phyloP scores from a whole-genome alignment of 2,329 filamentous ascomycete species.

The Clathrospora elynae region DNA sequence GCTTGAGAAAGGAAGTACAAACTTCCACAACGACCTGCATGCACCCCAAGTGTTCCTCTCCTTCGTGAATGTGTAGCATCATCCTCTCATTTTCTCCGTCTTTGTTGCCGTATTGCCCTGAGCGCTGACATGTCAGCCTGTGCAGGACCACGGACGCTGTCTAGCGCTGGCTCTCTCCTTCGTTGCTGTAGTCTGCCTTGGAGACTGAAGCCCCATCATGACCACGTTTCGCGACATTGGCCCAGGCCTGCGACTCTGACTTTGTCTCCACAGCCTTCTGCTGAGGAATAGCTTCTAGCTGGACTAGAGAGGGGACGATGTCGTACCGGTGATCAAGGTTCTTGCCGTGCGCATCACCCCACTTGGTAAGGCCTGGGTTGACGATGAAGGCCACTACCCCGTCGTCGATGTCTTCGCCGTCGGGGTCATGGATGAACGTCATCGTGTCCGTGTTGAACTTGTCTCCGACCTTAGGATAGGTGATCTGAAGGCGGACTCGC shows the following conservation, averaged over 20 bases:
- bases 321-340: slow-evolving; percentile 23
- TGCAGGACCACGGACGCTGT: not conserved
- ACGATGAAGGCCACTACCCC: slow-evolving; percentile 22
- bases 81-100: not conserved
- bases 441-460: slow-evolving; percentile 1
- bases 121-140: not conserved
- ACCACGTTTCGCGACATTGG: not conserved
- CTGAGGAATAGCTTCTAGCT: slow-evolving; percentile 3
- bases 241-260: too few relatives aligned
- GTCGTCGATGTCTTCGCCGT: slow-evolving; percentile 14
- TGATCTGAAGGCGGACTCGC: slow-evolving; percentile 24
- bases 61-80: not conserved
- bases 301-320: slow-evolving; percentile 12
- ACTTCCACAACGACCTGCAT: not conserved
- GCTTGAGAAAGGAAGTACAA: not conserved
- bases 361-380: slow-evolving; percentile 31
- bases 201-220: not conserved
- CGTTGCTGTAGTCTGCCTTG: not conserved
- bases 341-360: slow-evolving; percentile 31
- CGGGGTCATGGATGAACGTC: slow-evolving; percentile 4
- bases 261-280: not conserved
- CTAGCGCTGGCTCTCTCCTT: not conserved
- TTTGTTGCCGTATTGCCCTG: not conserved
- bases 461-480: slow-evolving; percentile 17
- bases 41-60: not conserved